A percentile compares a stretch with the other conserved stretches of the same genome.
Evolutionary conservation across 2,329 filamentous ascomycete species (phyloP).

Genomic region (Botrytis galanthina): DNA sequence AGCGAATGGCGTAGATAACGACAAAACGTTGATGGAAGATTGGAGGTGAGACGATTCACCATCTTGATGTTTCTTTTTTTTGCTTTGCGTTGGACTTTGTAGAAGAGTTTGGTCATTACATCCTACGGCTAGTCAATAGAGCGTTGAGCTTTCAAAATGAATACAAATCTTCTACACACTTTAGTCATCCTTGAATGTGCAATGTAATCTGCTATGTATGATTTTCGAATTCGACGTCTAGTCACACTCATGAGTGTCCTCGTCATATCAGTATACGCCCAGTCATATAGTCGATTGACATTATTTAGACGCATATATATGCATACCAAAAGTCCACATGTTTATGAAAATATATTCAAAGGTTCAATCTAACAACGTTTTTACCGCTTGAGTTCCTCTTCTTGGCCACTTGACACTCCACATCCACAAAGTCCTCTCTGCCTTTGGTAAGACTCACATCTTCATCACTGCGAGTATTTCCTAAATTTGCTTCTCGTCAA

Average conservation of each 20-base stretch:
- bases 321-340: too few species aligned
- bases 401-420: too few species aligned
- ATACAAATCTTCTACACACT: not conserved
- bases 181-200: not conserved
- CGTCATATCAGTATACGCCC: not conserved
- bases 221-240: not conserved
- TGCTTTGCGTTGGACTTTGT: not conserved
- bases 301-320: not conserved
- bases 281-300: not conserved
- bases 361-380: too few species aligned
- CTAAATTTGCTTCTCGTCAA: too few species aligned
- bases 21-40: too few species aligned
- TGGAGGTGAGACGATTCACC: too few species aligned
- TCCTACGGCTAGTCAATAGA: not conserved
- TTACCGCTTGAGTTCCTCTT: too few species aligned
- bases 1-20: too few species aligned
- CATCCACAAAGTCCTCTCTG: too few species aligned
- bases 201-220: not conserved
- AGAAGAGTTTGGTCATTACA: not conserved
- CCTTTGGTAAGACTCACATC: too few species aligned
- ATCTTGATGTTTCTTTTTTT: too few species aligned
- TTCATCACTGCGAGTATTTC: accelerated
- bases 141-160: not conserved
- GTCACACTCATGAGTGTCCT: not conserved
- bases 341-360: too few species aligned